phyloP scores from a whole-genome alignment of 2,329 filamentous ascomycete species.

The Botrytis paeoniae region DNA sequence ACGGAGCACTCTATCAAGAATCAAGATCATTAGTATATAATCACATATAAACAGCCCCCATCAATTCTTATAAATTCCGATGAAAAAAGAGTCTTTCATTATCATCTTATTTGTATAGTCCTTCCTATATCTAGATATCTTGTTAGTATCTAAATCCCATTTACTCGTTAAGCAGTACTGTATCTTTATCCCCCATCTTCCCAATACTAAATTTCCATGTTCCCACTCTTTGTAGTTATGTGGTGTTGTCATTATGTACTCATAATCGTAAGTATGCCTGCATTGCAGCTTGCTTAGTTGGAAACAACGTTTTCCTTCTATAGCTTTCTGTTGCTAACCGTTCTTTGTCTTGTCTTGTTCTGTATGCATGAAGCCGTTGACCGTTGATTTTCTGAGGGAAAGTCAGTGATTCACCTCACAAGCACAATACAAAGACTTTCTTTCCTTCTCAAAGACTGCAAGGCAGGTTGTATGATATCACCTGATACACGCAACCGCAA shows the following conservation, averaged over 20 bases:
- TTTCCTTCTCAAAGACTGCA: not conserved
- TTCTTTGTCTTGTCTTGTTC: not conserved
- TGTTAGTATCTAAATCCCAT: not conserved
- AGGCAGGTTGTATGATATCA: too few relatives aligned
- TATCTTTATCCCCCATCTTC: not conserved
- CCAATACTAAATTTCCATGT: not conserved
- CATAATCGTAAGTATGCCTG: not conserved
- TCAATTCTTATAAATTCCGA: not conserved
- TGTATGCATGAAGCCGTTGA: not conserved
- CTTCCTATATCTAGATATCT: not conserved
- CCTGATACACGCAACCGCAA: not conserved
- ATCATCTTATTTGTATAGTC: not conserved
- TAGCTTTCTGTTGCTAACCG: not conserved
- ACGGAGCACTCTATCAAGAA: too few relatives aligned
- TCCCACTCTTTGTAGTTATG: not conserved
- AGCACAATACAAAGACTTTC: not conserved
- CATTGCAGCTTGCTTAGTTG: not conserved
- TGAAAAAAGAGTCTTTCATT: not conserved
- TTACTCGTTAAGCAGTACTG: fast-evolving
- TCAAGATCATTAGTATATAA: not conserved
- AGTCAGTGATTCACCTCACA: not conserved
- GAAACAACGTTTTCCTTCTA: not conserved
- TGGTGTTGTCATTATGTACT: not conserved
- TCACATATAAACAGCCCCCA: not conserved
- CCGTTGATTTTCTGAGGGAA: not conserved